These are phyloP conservation scores for Yarrowia hollandica DNA, from an alignment of 805 yeast genomes.

Conservation along the genomic window DNA sequence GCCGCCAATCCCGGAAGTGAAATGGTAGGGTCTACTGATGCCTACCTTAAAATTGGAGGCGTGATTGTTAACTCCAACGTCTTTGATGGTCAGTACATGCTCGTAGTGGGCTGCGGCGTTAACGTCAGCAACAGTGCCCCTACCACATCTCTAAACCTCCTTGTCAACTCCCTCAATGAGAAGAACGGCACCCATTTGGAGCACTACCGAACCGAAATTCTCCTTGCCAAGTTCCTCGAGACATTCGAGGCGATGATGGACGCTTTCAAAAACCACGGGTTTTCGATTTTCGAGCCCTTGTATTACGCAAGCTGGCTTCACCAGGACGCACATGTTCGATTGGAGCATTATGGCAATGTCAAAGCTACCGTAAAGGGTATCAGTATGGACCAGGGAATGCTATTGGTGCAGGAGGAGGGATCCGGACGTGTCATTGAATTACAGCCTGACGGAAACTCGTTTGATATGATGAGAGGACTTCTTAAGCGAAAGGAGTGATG, in stretches of 20 bases:
- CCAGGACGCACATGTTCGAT: conserved; percentile 65
- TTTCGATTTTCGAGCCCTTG: conserved; percentile 60
- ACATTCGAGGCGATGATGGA: conserved; percentile 60
- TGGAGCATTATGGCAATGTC: conserved; percentile 54
- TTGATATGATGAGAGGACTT: conserved; percentile 89
- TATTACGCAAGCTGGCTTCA: conserved; percentile 91
- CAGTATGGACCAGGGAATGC: conserved; percentile 77
- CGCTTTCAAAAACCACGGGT: conserved; percentile 61
- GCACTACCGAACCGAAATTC: conserved; percentile 47
- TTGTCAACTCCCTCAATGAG: conserved; percentile 61
- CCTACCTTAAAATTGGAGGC: conserved; percentile 77
- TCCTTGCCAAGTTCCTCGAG: conserved; percentile 68
- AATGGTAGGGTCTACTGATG: conserved; percentile 28
- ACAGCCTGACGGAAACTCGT: conserved; percentile 97
- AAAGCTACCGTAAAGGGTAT: conserved; percentile 77
- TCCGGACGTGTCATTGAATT: conserved; percentile 64
- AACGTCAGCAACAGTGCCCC: conserved; percentile 86
- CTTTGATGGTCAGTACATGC: conserved; percentile 56
- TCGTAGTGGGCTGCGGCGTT: conserved; percentile 84
- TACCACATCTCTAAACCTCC: conserved; percentile 79
- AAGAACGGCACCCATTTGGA: conserved; percentile 45
- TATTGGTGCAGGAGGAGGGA: conserved; percentile 67
- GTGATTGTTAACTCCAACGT: conserved; percentile 77
- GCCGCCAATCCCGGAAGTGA: conserved; percentile 55
- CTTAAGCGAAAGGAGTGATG: conserved; percentile 56